Evolutionary conservation across 257 asterid species (phyloP).

Genomic region (Solanum arcanum): DNA sequence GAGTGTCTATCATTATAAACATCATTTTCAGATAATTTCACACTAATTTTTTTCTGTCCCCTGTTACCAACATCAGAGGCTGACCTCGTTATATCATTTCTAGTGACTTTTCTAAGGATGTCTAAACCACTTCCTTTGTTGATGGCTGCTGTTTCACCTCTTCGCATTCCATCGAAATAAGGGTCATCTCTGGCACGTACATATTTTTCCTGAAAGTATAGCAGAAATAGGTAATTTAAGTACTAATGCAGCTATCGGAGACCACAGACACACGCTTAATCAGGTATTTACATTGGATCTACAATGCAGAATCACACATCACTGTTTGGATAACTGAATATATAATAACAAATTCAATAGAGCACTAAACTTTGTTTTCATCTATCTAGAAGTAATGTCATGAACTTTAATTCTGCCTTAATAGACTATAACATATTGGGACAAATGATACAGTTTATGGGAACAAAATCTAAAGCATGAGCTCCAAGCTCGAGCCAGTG

Average conservation of each 20-base stretch:
- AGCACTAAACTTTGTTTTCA: not conserved
- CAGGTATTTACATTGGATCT: not conserved
- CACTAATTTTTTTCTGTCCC: conserved; percentile 14
- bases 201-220: conserved; percentile 9
- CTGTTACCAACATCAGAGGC: conserved; percentile 44
- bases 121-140: conserved; percentile 28
- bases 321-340: not conserved
- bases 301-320: not conserved
- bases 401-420: not conserved
- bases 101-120: conserved; percentile 20
- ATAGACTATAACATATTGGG: not conserved
- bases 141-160: conserved; percentile 33
- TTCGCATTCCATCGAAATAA: conserved; percentile 60
- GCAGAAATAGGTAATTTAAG: not conserved
- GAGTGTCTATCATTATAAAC: conserved; percentile 7
- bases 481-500: not conserved
- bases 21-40: conserved; percentile 14
- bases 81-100: conserved; percentile 19
- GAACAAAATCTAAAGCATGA: not conserved
- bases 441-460: not conserved
- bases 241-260: not conserved
- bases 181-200: conserved; percentile 58
- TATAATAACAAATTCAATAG: not conserved
- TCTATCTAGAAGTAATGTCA: not conserved
- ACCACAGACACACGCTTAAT: not conserved